Base-by-base conservation (phyloP, 345 rosid genomes). In the Psidium guajava region DNA sequence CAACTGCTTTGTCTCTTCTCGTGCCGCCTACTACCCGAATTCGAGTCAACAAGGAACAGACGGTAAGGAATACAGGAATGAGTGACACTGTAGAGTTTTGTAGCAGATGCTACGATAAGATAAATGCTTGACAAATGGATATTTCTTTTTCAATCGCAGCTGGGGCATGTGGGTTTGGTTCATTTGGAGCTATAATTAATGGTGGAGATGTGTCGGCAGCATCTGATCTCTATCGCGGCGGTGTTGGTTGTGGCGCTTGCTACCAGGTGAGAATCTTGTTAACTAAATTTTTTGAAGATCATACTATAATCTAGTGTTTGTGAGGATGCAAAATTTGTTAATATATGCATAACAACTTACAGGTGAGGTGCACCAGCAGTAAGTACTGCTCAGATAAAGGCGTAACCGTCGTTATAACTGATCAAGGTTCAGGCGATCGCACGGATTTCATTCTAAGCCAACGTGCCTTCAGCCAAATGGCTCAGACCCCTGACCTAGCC, bases 221-320 rank as follows among this genome's bases (percentile, higher is more conserved):
- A 20, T 92, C 94, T 56, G 89, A 88, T 55, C 97, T 94, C 88
- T 94, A 91, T 54, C 92, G 95, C 20, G 82, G 83, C 53, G 95
- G 97, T 25, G 84, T 93, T 24, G 97, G 97, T n/a, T 94, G 97
- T 55, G 95, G 97, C 47, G 94, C 93, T 89, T 94, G 95, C 92
- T 94, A 92, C 90, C 97, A 93, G 92, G 96, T 93, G 52, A 85
- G 82, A 10, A 32, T 28, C 47, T 25, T 18, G 47, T 69, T 36
- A 69, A 69, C 47, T 25, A 47, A 69, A 36, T 69, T 69, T 18
- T 36, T 69, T 21, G 47, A 69, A 69, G 36, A 36, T 81, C 27
- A 36, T 40, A 24, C 28, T 16, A 24, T 83, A 56, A 22, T 40
- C 28, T 28, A n/a, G 84, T 28, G 57, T 36, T 69, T 69, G 36